Conservation (phyloP, 2,329 filamentous ascomycete genomes). For the Hypocreales sp. region DNA sequence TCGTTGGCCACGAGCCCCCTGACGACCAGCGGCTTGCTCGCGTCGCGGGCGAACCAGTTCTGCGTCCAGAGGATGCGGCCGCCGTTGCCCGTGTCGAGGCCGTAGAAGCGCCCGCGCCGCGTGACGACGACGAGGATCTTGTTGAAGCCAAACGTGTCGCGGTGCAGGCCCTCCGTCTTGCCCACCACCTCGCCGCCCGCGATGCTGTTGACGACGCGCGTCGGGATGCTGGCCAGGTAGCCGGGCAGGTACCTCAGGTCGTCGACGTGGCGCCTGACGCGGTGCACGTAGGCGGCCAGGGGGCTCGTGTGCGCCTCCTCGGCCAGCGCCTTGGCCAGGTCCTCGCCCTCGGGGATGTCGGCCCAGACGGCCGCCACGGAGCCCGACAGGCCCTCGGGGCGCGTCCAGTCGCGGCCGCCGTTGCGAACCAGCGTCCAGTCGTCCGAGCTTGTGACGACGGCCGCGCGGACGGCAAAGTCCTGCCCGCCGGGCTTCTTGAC, state of each 20-base stretch:
- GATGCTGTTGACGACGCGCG: conserved; percentile 50
- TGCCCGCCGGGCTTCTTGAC: conserved; percentile 49
- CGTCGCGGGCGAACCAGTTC: conserved; percentile 41
- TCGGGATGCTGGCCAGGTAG: conserved; percentile 55
- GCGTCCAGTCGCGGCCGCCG: conserved; percentile 63
- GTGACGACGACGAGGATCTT: conserved; percentile 75
- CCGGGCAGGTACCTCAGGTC: conserved; percentile 65
- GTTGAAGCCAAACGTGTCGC: conserved; percentile 75
- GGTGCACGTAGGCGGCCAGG: conserved; percentile 71
- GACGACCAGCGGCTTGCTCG: conserved; percentile 45
- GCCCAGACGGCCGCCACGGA: conserved; percentile 70
- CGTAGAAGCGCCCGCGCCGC: conserved; percentile 61
- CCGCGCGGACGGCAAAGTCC: conserved; percentile 64
- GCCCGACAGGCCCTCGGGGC: conserved; percentile 69
- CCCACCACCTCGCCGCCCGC: conserved; percentile 36
- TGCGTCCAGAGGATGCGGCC: conserved; percentile 65
- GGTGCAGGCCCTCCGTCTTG: conserved; percentile 31
- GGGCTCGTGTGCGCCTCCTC: conserved; percentile 75
- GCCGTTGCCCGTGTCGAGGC: conserved; percentile 59
- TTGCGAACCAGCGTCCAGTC: conserved; percentile 80
- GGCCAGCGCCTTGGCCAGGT: conserved; percentile 66
- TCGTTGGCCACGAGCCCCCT: conserved; percentile 51
- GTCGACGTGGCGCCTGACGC: conserved; percentile 63
- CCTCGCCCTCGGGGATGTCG: conserved; percentile 57
- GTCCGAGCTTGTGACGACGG: conserved; percentile 47